Evolutionary conservation across 106 monocot species (phyloP), one percentile per base, ranked within the genome.

Genomic region (Allium fistulosum): DNA sequence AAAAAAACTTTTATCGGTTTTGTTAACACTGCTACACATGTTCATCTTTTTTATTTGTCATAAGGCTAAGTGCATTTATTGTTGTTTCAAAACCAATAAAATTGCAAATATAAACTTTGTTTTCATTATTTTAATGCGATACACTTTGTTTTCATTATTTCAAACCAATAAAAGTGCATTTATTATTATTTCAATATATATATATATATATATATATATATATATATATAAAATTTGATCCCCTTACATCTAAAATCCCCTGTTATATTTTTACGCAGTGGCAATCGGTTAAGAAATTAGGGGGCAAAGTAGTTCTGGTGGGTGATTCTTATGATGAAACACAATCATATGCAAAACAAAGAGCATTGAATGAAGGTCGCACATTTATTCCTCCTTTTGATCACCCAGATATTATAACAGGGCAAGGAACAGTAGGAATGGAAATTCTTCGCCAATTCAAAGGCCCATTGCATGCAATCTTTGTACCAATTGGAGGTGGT

Each of bases 291-390:
- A 74, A 93, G 66, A 81, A 84, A 50, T 72, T 93, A 64, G 99
- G 99, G 26, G 99, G 85, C 13, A 90, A 80, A 10, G 93, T 99
- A 51, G 85, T 90, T 69, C 90, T 90, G 14, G 70, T 81, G 28
- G 99, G 99, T 11, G 99, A 99, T 81, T 99, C 99, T n/a, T 99
- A 99, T 69, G 99, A 99, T 81, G 99, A 99, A 79, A 87, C 93
- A 37, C 99, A 99, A 63, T 53, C 79, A 46, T 85, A 90, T 76
- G 99, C 99, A 7, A 99, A 90, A 46, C 60, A 68, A 59, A 68
- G 74, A 59, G 84, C 81, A 16, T 73, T 78, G 68, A 70, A 70
- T 49, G 90, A 93, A 13, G 83, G 71, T 13, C 82, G 78, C n/a
- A 87, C 87, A 49, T 99, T 99, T 71, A 82, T 99, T 68, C 99